These are phyloP conservation scores for Diaporthe aspalathi DNA, from an alignment of 2,329 filamentous ascomycete genomes.

Conservation along the genomic window DNA sequence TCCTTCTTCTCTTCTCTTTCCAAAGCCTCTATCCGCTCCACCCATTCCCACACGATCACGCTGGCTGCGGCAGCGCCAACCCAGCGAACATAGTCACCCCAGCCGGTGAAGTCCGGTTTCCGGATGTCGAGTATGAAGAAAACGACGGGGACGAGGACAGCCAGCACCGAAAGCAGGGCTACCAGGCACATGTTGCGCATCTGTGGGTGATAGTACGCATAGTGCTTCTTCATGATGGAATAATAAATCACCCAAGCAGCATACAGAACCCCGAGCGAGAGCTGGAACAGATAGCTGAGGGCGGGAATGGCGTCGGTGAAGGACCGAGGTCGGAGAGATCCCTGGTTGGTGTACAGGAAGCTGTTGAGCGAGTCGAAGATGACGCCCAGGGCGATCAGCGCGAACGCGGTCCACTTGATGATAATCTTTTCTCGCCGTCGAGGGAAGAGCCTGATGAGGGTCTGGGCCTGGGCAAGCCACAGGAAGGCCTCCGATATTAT, in stretches of 20 bases:
- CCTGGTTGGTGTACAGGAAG: slow-evolving; percentile 69
- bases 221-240: slow-evolving; percentile 88
- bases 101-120: slow-evolving; percentile 85
- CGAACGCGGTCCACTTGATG: slow-evolving; percentile 98
- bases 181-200: slow-evolving; percentile 92
- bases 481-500: slow-evolving; percentile 96
- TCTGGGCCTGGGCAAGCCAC: slow-evolving; percentile 98
- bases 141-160: slow-evolving; percentile 89
- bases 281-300: slow-evolving; percentile 88
- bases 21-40: slow-evolving; percentile 91
- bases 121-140: slow-evolving; percentile 95
- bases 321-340: slow-evolving; percentile 72
- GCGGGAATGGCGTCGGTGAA: slow-evolving; percentile 94
- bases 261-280: slow-evolving; percentile 87
- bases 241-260: slow-evolving; percentile 96
- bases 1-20: slow-evolving; percentile 95
- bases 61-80: slow-evolving; percentile 94
- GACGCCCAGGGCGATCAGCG: slow-evolving; percentile 88
- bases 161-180: slow-evolving; percentile 79
- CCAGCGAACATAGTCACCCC: slow-evolving; percentile 97
- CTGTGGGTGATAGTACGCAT: slow-evolving; percentile 88
- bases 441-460: slow-evolving; percentile 92
- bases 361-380: slow-evolving; percentile 93
- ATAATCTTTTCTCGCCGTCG: slow-evolving; percentile 97
- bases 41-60: slow-evolving; percentile 99